Evolutionary conservation across 306 rosid species (phyloP).

Genomic region (Cicer chorassanicum): DNA sequence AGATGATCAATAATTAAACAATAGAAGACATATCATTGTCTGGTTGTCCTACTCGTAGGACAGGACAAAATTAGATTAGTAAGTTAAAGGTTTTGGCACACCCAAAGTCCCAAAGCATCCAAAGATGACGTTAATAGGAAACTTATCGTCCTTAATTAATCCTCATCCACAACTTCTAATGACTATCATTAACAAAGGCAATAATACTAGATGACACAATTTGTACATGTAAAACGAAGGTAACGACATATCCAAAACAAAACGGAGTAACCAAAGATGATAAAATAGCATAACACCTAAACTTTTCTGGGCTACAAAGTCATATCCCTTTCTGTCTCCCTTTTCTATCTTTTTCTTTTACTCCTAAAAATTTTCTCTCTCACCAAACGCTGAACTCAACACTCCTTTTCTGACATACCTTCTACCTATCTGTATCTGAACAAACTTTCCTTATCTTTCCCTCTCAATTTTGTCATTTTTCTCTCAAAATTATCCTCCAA

Average conservation of each 20-base stretch:
- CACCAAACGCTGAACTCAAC: conserved; percentile 47
- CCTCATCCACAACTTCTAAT: neutral
- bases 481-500: conserved; percentile 55
- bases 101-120: conserved; percentile 41
- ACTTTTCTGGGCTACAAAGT: conserved; percentile 52
- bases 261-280: conserved; percentile 57
- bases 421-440: conserved; percentile 51
- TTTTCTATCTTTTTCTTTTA: conserved; percentile 11
- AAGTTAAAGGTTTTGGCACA: conserved; percentile 39
- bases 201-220: neutral
- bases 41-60: conserved; percentile 34
- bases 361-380: conserved; percentile 36
- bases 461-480: conserved; percentile 57
- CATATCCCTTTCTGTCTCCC: conserved; percentile 55
- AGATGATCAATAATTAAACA: conserved; percentile 18
- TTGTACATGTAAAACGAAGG: conserved; percentile 39
- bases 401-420: conserved; percentile 52
- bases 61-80: conserved; percentile 40
- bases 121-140: conserved; percentile 44
- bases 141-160: conserved; percentile 36
- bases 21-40: conserved; percentile 52
- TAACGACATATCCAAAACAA: conserved; percentile 48
- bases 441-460: conserved; percentile 53
- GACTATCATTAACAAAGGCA: neutral
- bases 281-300: conserved; percentile 44